Conservation (phyloP, 1,284 basidiomycete genomes). For the Leccinum pallidistipes region DNA sequence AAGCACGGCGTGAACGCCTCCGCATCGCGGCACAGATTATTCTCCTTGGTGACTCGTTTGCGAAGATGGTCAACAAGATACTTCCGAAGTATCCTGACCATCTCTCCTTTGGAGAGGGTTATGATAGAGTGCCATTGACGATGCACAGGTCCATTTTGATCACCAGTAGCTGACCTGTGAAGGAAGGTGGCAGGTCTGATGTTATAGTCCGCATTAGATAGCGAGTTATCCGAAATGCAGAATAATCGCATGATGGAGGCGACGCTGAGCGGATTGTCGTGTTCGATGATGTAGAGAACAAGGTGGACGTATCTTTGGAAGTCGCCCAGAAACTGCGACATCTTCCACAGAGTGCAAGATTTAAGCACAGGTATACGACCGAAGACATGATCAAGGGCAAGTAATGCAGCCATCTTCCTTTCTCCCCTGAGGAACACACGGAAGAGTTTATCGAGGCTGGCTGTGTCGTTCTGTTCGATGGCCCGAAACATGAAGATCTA, state of each 20-base stretch:
- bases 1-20: conserved; percentile 43
- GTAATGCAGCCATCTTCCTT: conserved; percentile 17
- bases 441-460: conserved; percentile 8
- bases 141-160: neutral
- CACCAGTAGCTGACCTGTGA: conserved; percentile 10
- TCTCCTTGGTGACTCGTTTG: conserved; percentile 37
- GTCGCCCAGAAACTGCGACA: conserved; percentile 32
- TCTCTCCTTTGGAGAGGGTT: conserved; percentile 9
- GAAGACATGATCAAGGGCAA: conserved; percentile 30
- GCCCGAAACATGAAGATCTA: conserved; percentile 29
- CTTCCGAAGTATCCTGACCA: conserved; percentile 18
- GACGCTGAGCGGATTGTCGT: conserved; percentile 28
- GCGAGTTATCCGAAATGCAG: conserved; percentile 31
- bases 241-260: conserved; percentile 39
- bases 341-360: conserved; percentile 22
- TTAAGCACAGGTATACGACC: conserved; percentile 12
- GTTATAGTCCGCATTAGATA: conserved; percentile 26
- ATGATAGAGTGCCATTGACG: neutral
- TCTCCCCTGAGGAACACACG: conserved; percentile 11
- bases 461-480: conserved; percentile 15
- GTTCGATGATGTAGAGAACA: conserved; percentile 30
- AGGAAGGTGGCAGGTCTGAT: conserved; percentile 32
- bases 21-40: conserved; percentile 32
- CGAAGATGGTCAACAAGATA: conserved; percentile 32
- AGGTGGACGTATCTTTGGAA: conserved; percentile 41